A percentile compares a stretch with the other conserved stretches of the same genome.
Evolutionary conservation across 805 yeast genomes (phyloP).

Genomic region (Metschnikowia colocasiae): DNA sequence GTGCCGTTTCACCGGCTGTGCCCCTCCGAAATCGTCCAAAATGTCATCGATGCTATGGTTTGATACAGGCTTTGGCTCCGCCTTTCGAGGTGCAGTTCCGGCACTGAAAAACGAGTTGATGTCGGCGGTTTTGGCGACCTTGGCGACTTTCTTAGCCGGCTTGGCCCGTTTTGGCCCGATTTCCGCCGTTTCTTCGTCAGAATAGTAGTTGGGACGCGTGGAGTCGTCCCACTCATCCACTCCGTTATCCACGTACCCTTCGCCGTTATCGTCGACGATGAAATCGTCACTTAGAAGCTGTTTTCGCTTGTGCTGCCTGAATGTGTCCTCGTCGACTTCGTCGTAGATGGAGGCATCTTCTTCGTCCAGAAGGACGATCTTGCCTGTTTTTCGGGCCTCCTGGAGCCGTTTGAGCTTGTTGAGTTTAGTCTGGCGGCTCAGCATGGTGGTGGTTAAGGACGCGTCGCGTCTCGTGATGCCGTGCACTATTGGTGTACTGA

Average conservation of each 20-base stretch:
- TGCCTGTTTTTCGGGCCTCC: conserved; percentile 61
- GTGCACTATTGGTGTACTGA: conserved; percentile 1
- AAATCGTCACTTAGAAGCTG: conserved; percentile 86
- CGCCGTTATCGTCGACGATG: conserved; percentile 90
- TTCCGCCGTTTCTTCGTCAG: conserved; percentile 51
- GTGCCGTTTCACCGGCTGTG: conserved; percentile 12
- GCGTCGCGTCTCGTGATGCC: neutral
- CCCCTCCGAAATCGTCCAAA: conserved; percentile 17
- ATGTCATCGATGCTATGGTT: conserved; percentile 20
- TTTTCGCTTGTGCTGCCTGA: conserved; percentile 70
- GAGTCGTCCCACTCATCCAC: conserved; percentile 80
- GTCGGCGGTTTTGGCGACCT: conserved; percentile 43
- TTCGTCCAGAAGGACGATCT: conserved; percentile 40
- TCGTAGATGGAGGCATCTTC: conserved; percentile 71
- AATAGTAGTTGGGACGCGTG: conserved; percentile 46
- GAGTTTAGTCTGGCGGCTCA: conserved; percentile 34
- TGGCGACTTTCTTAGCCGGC: conserved; percentile 32
- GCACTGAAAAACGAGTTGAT: conserved; percentile 51
- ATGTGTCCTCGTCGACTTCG: conserved; percentile 79
- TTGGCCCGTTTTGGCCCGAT: conserved; percentile 21
- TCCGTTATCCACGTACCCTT: conserved; percentile 92
- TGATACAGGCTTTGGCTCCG: conserved; percentile 19
- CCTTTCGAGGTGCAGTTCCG: conserved; percentile 8
- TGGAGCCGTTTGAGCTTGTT: conserved; percentile 59
- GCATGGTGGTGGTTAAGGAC: conserved; percentile 10